phyloP scores from a whole-genome alignment of 2,329 filamentous ascomycete species.

The Hypomyces perniciosus region DNA sequence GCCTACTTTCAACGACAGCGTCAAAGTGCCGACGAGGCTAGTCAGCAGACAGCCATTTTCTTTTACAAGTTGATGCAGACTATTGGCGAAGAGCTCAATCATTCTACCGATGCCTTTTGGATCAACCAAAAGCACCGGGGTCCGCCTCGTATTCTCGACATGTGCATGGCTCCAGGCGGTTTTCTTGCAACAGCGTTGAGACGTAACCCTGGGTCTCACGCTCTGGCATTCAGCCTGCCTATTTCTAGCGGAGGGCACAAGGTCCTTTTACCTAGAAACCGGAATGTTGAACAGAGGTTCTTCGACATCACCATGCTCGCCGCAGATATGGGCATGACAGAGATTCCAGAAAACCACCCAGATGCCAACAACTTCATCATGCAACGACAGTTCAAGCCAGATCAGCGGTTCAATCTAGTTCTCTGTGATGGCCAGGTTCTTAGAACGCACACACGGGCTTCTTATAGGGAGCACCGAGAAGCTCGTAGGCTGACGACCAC shows the following conservation, averaged over 20 bases:
- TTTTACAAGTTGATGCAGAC: conserved; percentile 17
- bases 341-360: conserved; percentile 27
- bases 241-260: conserved; percentile 34
- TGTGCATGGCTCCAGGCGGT: conserved; percentile 52
- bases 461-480: conserved; percentile 31
- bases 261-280: conserved; percentile 22
- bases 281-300: conserved; percentile 17
- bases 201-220: conserved; percentile 26
- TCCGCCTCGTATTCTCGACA: conserved; percentile 38
- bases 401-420: conserved; percentile 34
- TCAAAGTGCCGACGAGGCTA: conserved; percentile 17
- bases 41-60: conserved; percentile 1
- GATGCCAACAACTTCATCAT: conserved; percentile 22
- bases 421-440: conserved; percentile 45
- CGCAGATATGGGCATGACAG: conserved; percentile 33
- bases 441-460: conserved; percentile 28
- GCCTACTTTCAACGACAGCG: conserved; percentile 33
- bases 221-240: conserved; percentile 37
- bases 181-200: conserved; percentile 36
- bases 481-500: conserved; percentile 28
- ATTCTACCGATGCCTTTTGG: conserved; percentile 21
- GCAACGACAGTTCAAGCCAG: conserved; percentile 19
- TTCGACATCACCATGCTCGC: conserved; percentile 49
- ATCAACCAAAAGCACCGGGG: conserved; percentile 8
- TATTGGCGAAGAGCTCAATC: conserved; percentile 5